Conservation (phyloP, 2,329 filamentous ascomycete species). For the Davidsoniella australis region DNA sequence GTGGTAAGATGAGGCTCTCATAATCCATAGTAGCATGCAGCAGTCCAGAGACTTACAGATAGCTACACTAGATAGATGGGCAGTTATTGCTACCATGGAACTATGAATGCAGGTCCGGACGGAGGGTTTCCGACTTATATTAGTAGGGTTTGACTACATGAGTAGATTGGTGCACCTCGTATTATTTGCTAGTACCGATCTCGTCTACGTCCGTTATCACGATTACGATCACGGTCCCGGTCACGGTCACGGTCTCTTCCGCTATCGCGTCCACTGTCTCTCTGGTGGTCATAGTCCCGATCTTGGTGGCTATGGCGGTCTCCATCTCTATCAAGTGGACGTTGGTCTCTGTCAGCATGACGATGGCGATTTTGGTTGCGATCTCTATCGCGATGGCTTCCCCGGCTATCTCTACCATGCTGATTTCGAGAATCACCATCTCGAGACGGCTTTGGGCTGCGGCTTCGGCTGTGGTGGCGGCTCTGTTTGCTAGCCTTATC, state of each 20-base stretch:
- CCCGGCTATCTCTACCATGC: background rate
- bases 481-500: constrained; percentile 6
- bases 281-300: constrained; percentile 16
- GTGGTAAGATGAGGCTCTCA: too few species aligned
- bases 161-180: too few species aligned
- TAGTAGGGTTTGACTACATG: too few species aligned
- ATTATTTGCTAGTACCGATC: constrained; percentile 16
- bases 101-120: too few species aligned
- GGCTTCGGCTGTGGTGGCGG: constrained; percentile 12
- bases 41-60: too few species aligned
- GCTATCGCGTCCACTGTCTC: constrained; percentile 12
- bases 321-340: constrained; percentile 15
- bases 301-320: constrained; percentile 19
- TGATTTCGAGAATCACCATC: background rate
- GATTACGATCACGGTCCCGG: constrained; percentile 17
- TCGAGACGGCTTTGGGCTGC: constrained; percentile 16
- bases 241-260: constrained; percentile 14
- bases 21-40: too few species aligned
- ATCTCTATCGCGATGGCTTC: background rate
- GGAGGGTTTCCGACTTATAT: too few species aligned
- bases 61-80: too few species aligned
- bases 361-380: background rate
- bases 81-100: too few species aligned
- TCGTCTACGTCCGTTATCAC: constrained; percentile 19
- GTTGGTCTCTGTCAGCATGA: constrained; percentile 14